Evolutionary conservation across 2,329 filamentous ascomycete genomes (phyloP), one percentile per base, ranked within the genome.

Genomic region (Fusarium transvaalense): DNA sequence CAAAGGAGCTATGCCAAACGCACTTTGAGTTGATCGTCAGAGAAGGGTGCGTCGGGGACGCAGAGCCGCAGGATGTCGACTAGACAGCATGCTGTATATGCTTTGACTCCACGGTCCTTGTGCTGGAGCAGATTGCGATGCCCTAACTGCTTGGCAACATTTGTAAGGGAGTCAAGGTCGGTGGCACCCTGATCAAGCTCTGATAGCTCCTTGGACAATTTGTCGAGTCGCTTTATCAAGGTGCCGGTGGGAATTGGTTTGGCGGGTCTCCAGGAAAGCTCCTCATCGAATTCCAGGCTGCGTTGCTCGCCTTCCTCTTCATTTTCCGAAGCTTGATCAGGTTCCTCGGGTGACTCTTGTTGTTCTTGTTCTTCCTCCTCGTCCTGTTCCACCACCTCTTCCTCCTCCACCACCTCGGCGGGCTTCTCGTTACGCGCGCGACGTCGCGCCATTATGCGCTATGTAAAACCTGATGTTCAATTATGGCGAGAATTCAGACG

Each of bases 11-110:
- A 38, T 45, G 57, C 27, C 29, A 32, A 34, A 62, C 73, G 48
- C 80, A 95, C 94, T 90, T 97, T 97, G 67, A 98, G 86, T 82
- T 98, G 94, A 62, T 92, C 89, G 39, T 88, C 89, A 25, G 93
- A 97, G 80, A 97, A 98, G 19, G 96, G 96, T 77, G 96, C 96
- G 84, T 98, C 91, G 1, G 96, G 96, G 29, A 96, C 96, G 80
- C 93, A 97, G 59, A 99, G 86, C 74, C 92, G 91, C 77, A 99
- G 87, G 71, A 99, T 92, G 78, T 99, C 96, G 56, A 97, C 94
- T 64, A 98, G 85, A 78, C 94, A 98, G 75, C 92, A 92, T 42
- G 94, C 90, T 32, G 92, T 88, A 83, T 92, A 97, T 27, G 96
- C 95, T 79, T 92, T 91, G 69, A 99, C 94, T 57, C 96, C 96